Evolutionary conservation across 179 eudicot genomes (phyloP).

Genomic region (Silene vulgaris): DNA sequence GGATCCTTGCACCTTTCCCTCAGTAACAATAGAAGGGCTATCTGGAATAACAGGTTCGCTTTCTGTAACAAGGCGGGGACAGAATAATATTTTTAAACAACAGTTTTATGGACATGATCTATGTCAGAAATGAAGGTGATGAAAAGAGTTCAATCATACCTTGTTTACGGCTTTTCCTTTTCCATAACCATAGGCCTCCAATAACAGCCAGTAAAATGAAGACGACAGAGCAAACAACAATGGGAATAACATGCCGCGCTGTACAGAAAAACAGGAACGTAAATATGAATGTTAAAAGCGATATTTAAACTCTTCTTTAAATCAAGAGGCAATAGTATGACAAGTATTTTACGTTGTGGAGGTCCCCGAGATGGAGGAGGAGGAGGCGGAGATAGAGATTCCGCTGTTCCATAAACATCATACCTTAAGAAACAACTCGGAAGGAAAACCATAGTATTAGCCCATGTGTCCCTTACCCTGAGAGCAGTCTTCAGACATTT

Average conservation of each 20-base stretch:
- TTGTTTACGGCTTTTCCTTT: not conserved
- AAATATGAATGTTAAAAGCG: not conserved
- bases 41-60: not conserved
- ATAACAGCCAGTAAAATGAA: conserved; percentile 8
- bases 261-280: not conserved
- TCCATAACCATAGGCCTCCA: conserved; percentile 20
- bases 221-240: not conserved
- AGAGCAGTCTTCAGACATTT: conserved; percentile 10
- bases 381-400: not conserved
- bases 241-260: not conserved
- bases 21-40: not conserved
- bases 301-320: too few species aligned
- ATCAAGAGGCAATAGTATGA: too few species aligned
- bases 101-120: not conserved
- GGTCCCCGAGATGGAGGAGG: not conserved
- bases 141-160: not conserved
- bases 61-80: not conserved
- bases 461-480: conserved; percentile 10
- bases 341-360: not conserved
- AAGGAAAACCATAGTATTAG: conserved; percentile 7
- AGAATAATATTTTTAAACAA: not conserved
- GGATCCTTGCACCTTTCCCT: conserved; percentile 7
- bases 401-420: not conserved
- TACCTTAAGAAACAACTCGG: conserved; percentile 19
- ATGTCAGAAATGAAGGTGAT: too few species aligned